A percentile compares a stretch with the other conserved stretches of the same genome.
These are phyloP conservation scores for Neurospora crassa DNA, from an alignment of 2,329 filamentous ascomycete genomes.

Conservation along the genomic window DNA sequence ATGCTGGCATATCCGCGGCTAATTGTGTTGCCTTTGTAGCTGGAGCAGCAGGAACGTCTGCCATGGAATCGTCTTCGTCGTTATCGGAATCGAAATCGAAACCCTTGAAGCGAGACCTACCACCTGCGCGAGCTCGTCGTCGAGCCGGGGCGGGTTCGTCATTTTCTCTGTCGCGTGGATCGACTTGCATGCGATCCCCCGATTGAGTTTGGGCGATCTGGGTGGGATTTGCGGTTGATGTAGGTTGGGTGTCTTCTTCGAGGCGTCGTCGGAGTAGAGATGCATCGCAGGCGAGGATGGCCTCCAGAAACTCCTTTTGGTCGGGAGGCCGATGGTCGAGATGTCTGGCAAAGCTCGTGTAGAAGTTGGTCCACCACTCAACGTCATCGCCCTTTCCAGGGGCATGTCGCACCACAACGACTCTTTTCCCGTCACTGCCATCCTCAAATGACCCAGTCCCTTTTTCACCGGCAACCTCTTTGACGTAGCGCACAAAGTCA, in stretches of 20 bases:
- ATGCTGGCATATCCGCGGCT: conserved; percentile 11
- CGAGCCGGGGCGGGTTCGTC: conserved; percentile 13
- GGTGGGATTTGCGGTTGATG: conserved; percentile 9
- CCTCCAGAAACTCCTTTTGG: conserved; percentile 86
- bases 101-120: conserved; percentile 56
- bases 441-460: conserved; percentile 55
- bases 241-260: conserved; percentile 34
- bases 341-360: conserved; percentile 57
- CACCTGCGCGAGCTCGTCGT: conserved; percentile 14
- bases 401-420: conserved; percentile 68
- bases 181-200: conserved; percentile 18
- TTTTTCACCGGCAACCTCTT: conserved; percentile 64
- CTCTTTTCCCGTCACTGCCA: conserved; percentile 55
- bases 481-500: conserved; percentile 72
- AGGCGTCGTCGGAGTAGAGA: conserved; percentile 60
- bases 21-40: conserved; percentile 4
- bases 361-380: conserved; percentile 62
- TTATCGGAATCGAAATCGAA: conserved; percentile 45
- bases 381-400: conserved; percentile 43
- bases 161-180: conserved; percentile 16
- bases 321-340: conserved; percentile 77
- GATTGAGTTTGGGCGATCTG: neutral
- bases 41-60: conserved; percentile 15
- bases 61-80: conserved; percentile 30
- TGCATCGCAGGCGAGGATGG: conserved; percentile 74